A percentile compares a stretch with the other conserved stretches of the same genome.
Evolutionary conservation across 1,284 basidiomycete species (phyloP).

Genomic region (Trichosporon sp.): DNA sequence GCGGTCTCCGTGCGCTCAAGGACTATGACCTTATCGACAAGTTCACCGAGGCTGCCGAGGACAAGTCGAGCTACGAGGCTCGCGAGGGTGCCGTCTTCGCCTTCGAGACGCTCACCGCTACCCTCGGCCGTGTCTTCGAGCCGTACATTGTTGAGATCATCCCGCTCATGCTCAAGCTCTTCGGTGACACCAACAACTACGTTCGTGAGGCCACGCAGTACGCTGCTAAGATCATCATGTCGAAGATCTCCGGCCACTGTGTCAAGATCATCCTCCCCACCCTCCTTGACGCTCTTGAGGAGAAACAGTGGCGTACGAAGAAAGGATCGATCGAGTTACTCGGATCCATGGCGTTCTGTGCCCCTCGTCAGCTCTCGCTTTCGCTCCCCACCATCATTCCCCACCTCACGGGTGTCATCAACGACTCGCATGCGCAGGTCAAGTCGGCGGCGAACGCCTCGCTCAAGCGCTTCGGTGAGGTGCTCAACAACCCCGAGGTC

Average conservation of each 20-base stretch:
- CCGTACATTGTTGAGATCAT: conserved; percentile 87
- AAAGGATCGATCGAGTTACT: conserved; percentile 96
- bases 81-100: conserved; percentile 95
- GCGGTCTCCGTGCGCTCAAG: conserved; percentile 82
- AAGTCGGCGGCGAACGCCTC: conserved; percentile 90
- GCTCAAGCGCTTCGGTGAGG: conserved; percentile 96
- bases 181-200: conserved; percentile 86
- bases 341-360: conserved; percentile 97
- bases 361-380: conserved; percentile 89
- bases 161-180: conserved; percentile 80
- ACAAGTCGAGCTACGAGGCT: conserved; percentile 83
- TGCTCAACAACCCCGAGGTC: conserved; percentile 92
- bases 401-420: conserved; percentile 88
- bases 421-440: conserved; percentile 97
- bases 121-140: conserved; percentile 83
- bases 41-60: conserved; percentile 76
- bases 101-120: conserved; percentile 85
- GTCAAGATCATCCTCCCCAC: conserved; percentile 94
- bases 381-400: conserved; percentile 97
- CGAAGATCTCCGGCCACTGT: conserved; percentile 85
- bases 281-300: conserved; percentile 86
- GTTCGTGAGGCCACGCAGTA: conserved; percentile 95
- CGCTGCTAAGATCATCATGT: conserved; percentile 93
- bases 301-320: conserved; percentile 99
- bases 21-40: conserved; percentile 78